Base-by-base conservation (phyloP, 805 yeast species). In the Starmerella bombicola region DNA sequence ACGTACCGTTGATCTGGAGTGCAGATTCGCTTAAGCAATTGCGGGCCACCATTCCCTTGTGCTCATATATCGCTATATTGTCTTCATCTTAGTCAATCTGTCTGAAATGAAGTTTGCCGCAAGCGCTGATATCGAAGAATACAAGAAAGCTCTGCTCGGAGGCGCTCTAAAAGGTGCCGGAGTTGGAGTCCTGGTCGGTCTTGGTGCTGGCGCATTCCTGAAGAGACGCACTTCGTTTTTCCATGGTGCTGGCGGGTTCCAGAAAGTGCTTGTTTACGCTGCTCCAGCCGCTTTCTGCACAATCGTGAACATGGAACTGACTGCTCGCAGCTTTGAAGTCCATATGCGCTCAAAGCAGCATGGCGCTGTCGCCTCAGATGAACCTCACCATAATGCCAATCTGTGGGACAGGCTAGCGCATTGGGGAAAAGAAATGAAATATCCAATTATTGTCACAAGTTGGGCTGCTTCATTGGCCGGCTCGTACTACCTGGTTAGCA, bases 401-500 rank as follows among this genome's bases (percentile, higher is more conserved):
- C 3, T 24, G 9, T 40, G 23, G 25, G 38, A 36, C 36, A 21
- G 29, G 18, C 3, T 38, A 23, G 15, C 32, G 21, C 24, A 32
- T 15, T 45, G 36, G 32, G 4, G 42, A 10, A 25, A 26, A 15
- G 41, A 33, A 13, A 40, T 55, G 51, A 51, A 54, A 47, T 55
- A 56, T 53, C 47, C 46, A 57, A 67, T 79, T 45, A 74, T 82
- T 49, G 72, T 77, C 10, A 77, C 72, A 38, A 71, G 80, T 15
- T 82, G 94, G 94, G 86, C 83, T 3, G 79, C 76, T 23, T 76
- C 88, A 2, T 61, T 82, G 66, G 80, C 69, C 50, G 93, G 85
- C 2, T 78, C 93, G 4, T 83, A 91, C 84, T 72, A 62, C 35
- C 55, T 66, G 33, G 84, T 81, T 36, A 76, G 80, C 65, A 73